Conservation (phyloP, 2,329 filamentous ascomycete species). For the Colletotrichum melonis region DNA sequence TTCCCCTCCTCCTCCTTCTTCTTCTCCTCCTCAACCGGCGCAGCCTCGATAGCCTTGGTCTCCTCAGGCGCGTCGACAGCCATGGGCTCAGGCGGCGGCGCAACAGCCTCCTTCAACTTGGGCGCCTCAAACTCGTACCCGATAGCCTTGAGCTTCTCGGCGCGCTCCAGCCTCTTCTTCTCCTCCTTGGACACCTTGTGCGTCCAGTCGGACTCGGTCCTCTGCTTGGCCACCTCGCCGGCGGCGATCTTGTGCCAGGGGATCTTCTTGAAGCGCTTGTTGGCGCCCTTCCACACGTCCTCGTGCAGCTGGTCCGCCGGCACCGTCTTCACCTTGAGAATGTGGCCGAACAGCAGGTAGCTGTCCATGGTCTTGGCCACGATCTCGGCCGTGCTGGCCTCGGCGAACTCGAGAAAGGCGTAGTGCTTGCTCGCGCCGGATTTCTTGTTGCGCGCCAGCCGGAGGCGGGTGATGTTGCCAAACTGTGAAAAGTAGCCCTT, state of each 20-base stretch:
- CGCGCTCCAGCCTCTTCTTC: slow-evolving; percentile 74
- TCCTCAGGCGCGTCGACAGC: slow-evolving; percentile 47
- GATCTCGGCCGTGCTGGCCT: slow-evolving; percentile 83
- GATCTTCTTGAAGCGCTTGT: slow-evolving; percentile 84
- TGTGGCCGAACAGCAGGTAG: slow-evolving; percentile 94
- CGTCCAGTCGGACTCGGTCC: slow-evolving; percentile 81
- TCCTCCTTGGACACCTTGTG: slow-evolving; percentile 80
- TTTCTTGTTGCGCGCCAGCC: slow-evolving; percentile 86
- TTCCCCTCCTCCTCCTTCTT: slow-evolving; percentile 45
- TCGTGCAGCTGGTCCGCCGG: slow-evolving; percentile 82
- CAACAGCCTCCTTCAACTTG: slow-evolving; percentile 68
- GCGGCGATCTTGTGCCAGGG: slow-evolving; percentile 85
- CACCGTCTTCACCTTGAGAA: slow-evolving; percentile 87
- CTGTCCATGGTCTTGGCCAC: slow-evolving; percentile 97
- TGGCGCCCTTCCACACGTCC: slow-evolving; percentile 89
- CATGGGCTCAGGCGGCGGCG: slow-evolving; percentile 50
- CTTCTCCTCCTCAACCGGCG: slow-evolving; percentile 53
- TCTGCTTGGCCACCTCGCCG: slow-evolving; percentile 77
- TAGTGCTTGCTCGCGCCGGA: slow-evolving; percentile 94
- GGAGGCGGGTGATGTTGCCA: slow-evolving; percentile 78
- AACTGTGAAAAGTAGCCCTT: slow-evolving; percentile 94
- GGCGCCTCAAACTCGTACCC: slow-evolving; percentile 88
- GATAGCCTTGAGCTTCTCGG: slow-evolving; percentile 79
- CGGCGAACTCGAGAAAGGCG: slow-evolving; percentile 91
- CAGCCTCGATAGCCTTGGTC: slow-evolving; percentile 46